These are phyloP conservation scores for Aureobasidium leucospermi DNA, from an alignment of 2,329 filamentous ascomycete species.

Conservation along the genomic window DNA sequence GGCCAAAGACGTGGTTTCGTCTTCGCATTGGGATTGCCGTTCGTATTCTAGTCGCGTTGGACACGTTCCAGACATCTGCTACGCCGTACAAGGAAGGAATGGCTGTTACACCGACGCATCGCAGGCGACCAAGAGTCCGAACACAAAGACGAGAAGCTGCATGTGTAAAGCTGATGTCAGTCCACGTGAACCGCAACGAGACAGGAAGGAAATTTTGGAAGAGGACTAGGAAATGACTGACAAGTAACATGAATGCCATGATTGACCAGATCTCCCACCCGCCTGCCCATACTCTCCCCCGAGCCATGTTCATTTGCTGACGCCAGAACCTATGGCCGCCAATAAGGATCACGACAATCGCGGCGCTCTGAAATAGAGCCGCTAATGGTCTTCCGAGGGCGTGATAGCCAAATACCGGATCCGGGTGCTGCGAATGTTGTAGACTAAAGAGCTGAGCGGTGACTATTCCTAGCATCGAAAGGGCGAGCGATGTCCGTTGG, in stretches of 20 bases:
- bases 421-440: constrained; percentile 40
- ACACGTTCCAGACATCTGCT: not conserved
- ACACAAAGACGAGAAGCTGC: constrained; percentile 19
- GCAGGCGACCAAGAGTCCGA: constrained; percentile 20
- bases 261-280: constrained; percentile 52
- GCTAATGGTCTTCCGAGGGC: constrained; percentile 54
- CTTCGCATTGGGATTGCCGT: not conserved
- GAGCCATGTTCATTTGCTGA: constrained; percentile 51
- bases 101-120: constrained; percentile 11
- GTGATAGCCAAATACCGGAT: constrained; percentile 50
- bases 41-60: not conserved
- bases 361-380: constrained; percentile 41
- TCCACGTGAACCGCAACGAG: not conserved
- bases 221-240: constrained; percentile 29
- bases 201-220: constrained; percentile 12
- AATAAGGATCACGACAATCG: constrained; percentile 44
- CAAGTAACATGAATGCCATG: constrained; percentile 39
- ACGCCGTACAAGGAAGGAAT: not conserved
- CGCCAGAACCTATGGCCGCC: constrained; percentile 54
- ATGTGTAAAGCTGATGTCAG: not conserved
- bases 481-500: constrained; percentile 60
- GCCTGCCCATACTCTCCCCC: constrained; percentile 50
- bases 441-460: constrained; percentile 62
- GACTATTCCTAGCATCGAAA: constrained; percentile 59
- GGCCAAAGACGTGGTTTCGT: not conserved